These are phyloP conservation scores for Cutaneotrichosporon sp. DNA, from an alignment of 1,284 basidiomycete species.

Conservation along the genomic window DNA sequence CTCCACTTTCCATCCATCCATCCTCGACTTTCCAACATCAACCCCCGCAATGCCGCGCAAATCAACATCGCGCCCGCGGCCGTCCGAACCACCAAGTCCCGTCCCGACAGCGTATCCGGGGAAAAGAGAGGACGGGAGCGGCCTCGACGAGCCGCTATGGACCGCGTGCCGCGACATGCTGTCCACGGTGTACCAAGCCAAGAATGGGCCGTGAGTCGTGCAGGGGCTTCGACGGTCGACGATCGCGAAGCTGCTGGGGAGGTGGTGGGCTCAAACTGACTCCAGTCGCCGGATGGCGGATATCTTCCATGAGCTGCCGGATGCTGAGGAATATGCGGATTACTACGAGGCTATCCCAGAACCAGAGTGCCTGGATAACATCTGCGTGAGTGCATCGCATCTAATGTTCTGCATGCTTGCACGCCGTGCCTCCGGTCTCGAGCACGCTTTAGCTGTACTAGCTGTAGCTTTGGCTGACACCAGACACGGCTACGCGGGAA, in stretches of 20 bases:
- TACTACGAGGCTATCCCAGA: conserved; percentile 47
- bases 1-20: conserved; percentile 1
- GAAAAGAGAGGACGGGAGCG: conserved; percentile 21
- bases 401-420: neutral
- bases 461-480: neutral
- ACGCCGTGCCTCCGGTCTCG: too few relatives aligned
- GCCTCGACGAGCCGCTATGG: conserved; percentile 35
- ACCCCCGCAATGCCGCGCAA: conserved; percentile 19
- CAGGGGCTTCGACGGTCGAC: neutral
- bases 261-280: neutral
- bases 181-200: conserved; percentile 37
- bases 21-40: neutral
- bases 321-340: conserved; percentile 35
- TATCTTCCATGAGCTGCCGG: conserved; percentile 42
- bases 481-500: conserved; percentile 32
- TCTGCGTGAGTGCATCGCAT: conserved; percentile 30
- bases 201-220: conserved; percentile 36
- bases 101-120: conserved; percentile 30
- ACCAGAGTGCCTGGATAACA: conserved; percentile 43
- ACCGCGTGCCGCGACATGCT: conserved; percentile 39
- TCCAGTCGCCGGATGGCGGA: conserved; percentile 32
- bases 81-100: conserved; percentile 13
- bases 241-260: neutral
- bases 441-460: too few relatives aligned
- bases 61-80: conserved; percentile 19